A percentile compares a stretch with the other conserved stretches of the same genome.
Conservation (phyloP, 2,329 filamentous ascomycete species). For the Thelonectria rubi region DNA sequence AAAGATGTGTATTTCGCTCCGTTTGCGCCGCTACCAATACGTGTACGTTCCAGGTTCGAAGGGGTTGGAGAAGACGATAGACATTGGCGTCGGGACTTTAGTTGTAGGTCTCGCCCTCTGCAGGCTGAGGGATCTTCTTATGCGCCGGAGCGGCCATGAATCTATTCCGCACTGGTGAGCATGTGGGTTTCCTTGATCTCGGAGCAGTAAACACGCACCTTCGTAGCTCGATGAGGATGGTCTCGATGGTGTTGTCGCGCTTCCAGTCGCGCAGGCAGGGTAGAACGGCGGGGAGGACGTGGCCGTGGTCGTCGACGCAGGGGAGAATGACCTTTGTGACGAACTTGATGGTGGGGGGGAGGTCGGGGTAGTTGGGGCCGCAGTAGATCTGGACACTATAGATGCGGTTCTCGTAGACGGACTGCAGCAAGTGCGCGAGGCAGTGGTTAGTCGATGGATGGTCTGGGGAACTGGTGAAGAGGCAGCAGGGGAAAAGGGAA, state of each 20-base stretch:
- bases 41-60: slow-evolving; percentile 3
- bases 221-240: slow-evolving; percentile 85
- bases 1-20: slow-evolving; percentile 13
- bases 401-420: slow-evolving; percentile 97
- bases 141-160: slow-evolving; percentile 92
- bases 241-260: slow-evolving; percentile 94
- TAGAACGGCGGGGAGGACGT: slow-evolving; percentile 85
- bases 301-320: slow-evolving; percentile 84
- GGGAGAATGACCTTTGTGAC: slow-evolving; percentile 96
- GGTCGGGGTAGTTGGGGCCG: slow-evolving; percentile 86
- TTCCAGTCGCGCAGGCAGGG: slow-evolving; percentile 91
- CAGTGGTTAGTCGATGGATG: slow-evolving; percentile 23
- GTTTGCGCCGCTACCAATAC: slow-evolving; percentile 10
- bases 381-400: slow-evolving; percentile 98
- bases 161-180: slow-evolving; percentile 55
- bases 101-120: slow-evolving; percentile 74
- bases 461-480: background rate
- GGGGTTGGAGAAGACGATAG: background rate
- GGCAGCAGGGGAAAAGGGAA: background rate
- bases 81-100: slow-evolving; percentile 29
- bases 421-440: slow-evolving; percentile 59
- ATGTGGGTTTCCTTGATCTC: background rate
- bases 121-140: slow-evolving; percentile 95
- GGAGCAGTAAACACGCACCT: slow-evolving; percentile 60
- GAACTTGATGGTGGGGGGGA: slow-evolving; percentile 90